Percentiles rank a stretch among this genome's conserved stretches.
These are phyloP conservation scores for Haematococcus lacustris DNA, from an alignment of 139 green algal species.

Conservation along the genomic window DNA sequence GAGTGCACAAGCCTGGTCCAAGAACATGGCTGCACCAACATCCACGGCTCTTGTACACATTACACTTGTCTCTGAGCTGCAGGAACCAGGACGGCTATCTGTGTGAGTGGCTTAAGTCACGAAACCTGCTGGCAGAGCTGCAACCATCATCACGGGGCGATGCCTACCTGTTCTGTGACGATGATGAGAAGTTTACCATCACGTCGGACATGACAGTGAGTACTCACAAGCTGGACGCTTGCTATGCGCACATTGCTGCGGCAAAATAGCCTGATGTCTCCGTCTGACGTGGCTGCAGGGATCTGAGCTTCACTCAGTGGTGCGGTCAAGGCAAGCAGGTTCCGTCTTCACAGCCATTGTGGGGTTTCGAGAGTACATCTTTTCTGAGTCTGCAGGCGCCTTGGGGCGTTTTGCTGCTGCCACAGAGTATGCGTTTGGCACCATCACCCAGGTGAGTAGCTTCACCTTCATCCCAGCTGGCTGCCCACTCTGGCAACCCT, in stretches of 20 bases:
- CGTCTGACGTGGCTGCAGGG: not conserved
- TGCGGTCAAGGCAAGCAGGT: not conserved
- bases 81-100: too few relatives aligned
- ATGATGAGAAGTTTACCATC: too few relatives aligned
- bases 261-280: not conserved
- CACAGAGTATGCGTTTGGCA: slow-evolving; percentile 69
- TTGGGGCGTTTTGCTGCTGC: slow-evolving; percentile 58
- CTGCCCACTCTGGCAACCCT: too few relatives aligned
- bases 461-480: too few relatives aligned
- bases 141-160: not conserved
- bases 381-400: slow-evolving; percentile 26
- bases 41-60: too few relatives aligned
- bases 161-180: not conserved
- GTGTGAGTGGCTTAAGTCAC: too few relatives aligned
- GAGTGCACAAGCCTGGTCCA: too few relatives aligned
- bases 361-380: slow-evolving; percentile 24
- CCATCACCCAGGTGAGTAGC: slow-evolving; percentile 56
- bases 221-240: not conserved
- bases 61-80: too few relatives aligned
- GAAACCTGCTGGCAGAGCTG: not conserved
- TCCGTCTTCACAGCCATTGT: slow-evolving; percentile 10
- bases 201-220: not conserved
- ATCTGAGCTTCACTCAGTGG: not conserved
- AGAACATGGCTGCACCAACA: too few relatives aligned
- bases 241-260: not conserved